Evolutionary conservation across 2,329 filamentous ascomycete species (phyloP).

Genomic region (Juglanconis juglandina): DNA sequence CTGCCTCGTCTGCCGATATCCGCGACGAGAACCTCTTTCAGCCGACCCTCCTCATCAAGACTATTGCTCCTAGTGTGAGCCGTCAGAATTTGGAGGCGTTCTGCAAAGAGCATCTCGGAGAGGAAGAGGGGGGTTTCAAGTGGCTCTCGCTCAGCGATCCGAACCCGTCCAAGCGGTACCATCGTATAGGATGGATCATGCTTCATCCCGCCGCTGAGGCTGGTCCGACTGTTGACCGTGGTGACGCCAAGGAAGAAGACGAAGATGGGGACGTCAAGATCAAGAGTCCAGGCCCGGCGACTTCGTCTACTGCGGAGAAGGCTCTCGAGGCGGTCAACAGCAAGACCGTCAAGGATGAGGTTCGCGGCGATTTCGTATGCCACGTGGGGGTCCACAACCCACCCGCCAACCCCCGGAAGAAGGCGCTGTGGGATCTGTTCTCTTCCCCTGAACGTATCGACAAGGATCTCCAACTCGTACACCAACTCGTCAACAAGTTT

Average conservation of each 20-base stretch:
- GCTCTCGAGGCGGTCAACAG: conserved; percentile 93
- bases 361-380: conserved; percentile 92
- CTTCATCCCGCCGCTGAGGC: conserved; percentile 75
- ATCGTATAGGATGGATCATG: conserved; percentile 98
- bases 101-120: conserved; percentile 89
- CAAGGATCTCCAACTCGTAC: conserved; percentile 80
- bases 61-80: conserved; percentile 92
- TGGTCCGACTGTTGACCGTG: conserved; percentile 61
- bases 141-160: conserved; percentile 95
- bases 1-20: conserved; percentile 77
- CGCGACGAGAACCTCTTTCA: conserved; percentile 85
- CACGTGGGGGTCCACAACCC: conserved; percentile 96
- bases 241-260: conserved; percentile 70
- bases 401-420: conserved; percentile 80
- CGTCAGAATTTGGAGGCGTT: conserved; percentile 90
- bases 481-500: conserved; percentile 77
- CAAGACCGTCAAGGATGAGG: conserved; percentile 93
- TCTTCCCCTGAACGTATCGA: conserved; percentile 91
- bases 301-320: conserved; percentile 68
- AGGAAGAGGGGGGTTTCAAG: conserved; percentile 87
- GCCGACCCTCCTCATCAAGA: conserved; percentile 95
- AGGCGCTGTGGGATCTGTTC: conserved; percentile 94
- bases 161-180: conserved; percentile 94
- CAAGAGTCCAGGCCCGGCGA: conserved; percentile 43
- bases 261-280: conserved; percentile 54